Evolutionary conservation across 805 yeast genomes (phyloP), one percentile per base, ranked within the genome.

Genomic region (Schizosaccharomyces octosporus): DNA sequence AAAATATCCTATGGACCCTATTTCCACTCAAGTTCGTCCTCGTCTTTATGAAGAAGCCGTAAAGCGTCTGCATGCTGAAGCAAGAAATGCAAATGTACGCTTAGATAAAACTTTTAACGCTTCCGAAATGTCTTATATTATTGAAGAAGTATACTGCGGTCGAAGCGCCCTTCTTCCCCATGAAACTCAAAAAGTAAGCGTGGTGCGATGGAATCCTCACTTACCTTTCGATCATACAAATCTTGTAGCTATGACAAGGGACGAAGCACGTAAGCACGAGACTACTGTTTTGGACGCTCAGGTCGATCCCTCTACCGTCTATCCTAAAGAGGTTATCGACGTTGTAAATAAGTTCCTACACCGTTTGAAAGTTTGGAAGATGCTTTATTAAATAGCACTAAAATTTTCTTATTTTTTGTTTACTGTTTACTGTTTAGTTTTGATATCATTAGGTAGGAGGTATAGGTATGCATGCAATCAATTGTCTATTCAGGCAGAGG

Each of bases 91-190:
- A 5, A 77, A 80, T 62, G 71, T 74, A 15, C 88, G 83, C 61
- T 89, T 83, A 70, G 76, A 87, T 55, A 80, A 86, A n/a, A 90
- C 90, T 42, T 62, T 72, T 13, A 70, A 67, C 55, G 75, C 85
- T 36, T 74, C 72, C 59, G 98, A 93, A 63, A 81, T 87, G 32
- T 84, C 81, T 57, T 93, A 88, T 69, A 76, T 90, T 17, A 75
- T 89, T 43, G 97, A 90, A 69, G 99, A 93, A 72, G 84, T 93
- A 2, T 93, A 82, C 75, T 81, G 94, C 64, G 97, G 97, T 15
- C 87, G 88, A 71, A 84, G 95, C 0, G 93, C 94, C 19, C 77
- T 89, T 15, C 83, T 95, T 19, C 61, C 61, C 15, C 63, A 65
- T 19, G 65, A 63, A 39, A 85, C 89, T 21, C 85, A 77, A 66